Evolutionary conservation across 352 stramenopile species (phyloP).

Genomic region (Globisporangium lucens): DNA sequence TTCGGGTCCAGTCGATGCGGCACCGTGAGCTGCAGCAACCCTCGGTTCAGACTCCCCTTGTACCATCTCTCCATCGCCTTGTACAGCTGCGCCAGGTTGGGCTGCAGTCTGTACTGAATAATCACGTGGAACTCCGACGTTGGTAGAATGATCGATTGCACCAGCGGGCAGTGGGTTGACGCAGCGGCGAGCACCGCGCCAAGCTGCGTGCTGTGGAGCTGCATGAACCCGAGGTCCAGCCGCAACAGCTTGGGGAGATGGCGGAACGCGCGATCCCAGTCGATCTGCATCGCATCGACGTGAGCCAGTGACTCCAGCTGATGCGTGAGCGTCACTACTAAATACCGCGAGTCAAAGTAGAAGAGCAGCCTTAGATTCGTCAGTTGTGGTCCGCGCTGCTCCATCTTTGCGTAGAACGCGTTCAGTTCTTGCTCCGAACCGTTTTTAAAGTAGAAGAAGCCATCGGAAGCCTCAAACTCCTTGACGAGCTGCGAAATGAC

Average conservation of each 20-base stretch:
- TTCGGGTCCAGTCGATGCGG: slow-evolving; percentile 13
- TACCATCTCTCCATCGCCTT: slow-evolving; percentile 12
- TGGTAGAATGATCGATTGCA: neutral
- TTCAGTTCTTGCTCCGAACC: neutral
- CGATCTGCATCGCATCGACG: neutral
- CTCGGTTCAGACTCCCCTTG: slow-evolving; percentile 2
- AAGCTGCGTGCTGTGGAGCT: slow-evolving; percentile 7
- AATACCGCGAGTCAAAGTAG: neutral
- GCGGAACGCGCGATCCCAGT: slow-evolving; percentile 8
- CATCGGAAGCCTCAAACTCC: neutral
- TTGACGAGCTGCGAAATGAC: neutral
- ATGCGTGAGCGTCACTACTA: neutral
- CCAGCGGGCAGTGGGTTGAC: neutral
- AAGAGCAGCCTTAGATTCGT: neutral
- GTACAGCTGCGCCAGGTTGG: slow-evolving; percentile 11
- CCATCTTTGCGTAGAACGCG: neutral
- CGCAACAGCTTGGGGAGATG: neutral
- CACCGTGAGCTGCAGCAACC: slow-evolving; percentile 21
- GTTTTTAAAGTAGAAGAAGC: neutral
- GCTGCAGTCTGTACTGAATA: neutral
- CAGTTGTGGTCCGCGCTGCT: neutral
- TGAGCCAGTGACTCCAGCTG: neutral
- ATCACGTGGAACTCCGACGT: neutral
- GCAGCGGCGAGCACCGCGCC: slow-evolving; percentile 2
- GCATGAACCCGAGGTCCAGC: neutral